A percentile compares a stretch with the other conserved stretches of the same genome.
phyloP scores from a whole-genome alignment of 2,329 filamentous ascomycete genomes.

The Aspergillus sp. region DNA sequence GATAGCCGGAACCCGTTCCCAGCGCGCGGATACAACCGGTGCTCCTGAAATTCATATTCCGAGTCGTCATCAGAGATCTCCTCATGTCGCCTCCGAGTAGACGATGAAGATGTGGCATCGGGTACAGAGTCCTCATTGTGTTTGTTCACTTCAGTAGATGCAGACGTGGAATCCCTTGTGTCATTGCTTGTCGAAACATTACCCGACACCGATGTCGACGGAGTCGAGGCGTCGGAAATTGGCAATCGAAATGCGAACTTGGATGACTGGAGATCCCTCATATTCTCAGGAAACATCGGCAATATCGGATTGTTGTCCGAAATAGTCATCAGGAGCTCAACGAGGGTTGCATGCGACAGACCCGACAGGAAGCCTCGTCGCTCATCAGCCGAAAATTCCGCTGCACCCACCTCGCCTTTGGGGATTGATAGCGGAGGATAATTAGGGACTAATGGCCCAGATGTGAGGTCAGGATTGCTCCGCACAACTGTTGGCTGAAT shows the following conservation, averaged over 20 bases:
- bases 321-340: conserved; percentile 65
- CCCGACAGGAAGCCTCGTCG: conserved; percentile 65
- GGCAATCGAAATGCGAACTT: conserved; percentile 24
- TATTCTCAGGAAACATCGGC: conserved; percentile 60
- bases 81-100: conserved; percentile 20
- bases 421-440: conserved; percentile 20
- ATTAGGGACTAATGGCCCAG: conserved; percentile 7
- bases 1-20: conserved; percentile 63
- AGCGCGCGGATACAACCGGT: conserved; percentile 64
- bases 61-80: conserved; percentile 44
- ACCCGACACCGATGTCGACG: conserved; percentile 11
- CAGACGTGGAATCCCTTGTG: background rate
- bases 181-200: conserved; percentile 5
- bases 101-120: background rate
- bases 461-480: conserved; percentile 27
- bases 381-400: conserved; percentile 44
- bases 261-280: conserved; percentile 27
- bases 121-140: background rate
- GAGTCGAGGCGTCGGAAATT: conserved; percentile 9
- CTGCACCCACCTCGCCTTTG: conserved; percentile 30
- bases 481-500: conserved; percentile 41
- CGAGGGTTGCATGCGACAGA: conserved; percentile 62
- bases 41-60: conserved; percentile 51
- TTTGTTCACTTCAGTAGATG: background rate
- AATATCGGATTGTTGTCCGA: conserved; percentile 65